phyloP scores from a whole-genome alignment of 768 basidiomycete species.

The Termitomyces sp. region DNA sequence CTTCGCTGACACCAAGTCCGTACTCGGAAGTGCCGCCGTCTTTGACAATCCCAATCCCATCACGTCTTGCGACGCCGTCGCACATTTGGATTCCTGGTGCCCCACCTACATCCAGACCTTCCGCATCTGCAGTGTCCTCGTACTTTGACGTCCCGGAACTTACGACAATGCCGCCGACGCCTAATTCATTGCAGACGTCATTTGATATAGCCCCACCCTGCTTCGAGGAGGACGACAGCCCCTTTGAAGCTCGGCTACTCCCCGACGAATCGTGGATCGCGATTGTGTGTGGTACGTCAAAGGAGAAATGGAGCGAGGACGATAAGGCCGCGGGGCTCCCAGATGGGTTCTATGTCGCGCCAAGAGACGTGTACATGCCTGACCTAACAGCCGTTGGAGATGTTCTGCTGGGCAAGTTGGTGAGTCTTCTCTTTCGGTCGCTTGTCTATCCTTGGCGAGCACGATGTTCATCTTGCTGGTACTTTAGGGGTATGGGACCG shows the following conservation, averaged over 20 bases:
- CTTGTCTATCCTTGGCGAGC: not conserved
- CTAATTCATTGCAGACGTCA: conserved; percentile 11
- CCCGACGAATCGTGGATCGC: conserved; percentile 74
- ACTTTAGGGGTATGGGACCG: conserved; percentile 71
- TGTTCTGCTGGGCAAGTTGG: conserved; percentile 73
- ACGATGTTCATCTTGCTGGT: not conserved
- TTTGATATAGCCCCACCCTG: conserved; percentile 6
- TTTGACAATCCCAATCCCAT: conserved; percentile 9
- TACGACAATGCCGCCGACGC: conserved; percentile 31
- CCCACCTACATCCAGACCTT: conserved; percentile 39
- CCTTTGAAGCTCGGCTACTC: conserved; percentile 37
- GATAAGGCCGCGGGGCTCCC: conserved; percentile 38
- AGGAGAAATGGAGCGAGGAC: conserved; percentile 41
- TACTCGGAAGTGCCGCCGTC: not conserved
- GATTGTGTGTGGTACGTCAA: conserved; percentile 69
- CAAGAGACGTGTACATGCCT: conserved; percentile 77
- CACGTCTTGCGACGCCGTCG: conserved; percentile 41
- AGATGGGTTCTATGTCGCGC: conserved; percentile 69
- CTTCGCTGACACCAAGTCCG: conserved; percentile 1
- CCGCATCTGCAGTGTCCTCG: not conserved
- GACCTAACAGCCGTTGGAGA: conserved; percentile 71
- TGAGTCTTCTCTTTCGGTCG: conserved; percentile 23
- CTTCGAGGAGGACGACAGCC: conserved; percentile 13
- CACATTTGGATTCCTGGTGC: conserved; percentile 57
- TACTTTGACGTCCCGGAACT: conserved; percentile 12